Conservation (phyloP, 192 early-diverging fungal species). For the Dissophora globulifera region DNA sequence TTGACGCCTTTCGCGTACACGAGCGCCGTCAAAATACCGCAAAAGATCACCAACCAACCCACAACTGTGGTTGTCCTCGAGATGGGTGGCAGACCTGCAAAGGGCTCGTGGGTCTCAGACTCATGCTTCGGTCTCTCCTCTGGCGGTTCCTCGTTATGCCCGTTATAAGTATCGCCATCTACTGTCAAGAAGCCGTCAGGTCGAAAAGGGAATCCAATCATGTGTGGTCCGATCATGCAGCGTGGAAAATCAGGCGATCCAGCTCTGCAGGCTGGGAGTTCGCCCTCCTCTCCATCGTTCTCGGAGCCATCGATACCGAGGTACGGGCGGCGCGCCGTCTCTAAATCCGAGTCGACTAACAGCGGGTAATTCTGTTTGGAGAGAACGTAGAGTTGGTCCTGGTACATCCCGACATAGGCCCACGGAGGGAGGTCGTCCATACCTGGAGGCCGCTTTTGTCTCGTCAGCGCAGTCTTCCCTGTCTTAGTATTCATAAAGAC, state of each 20-base stretch:
- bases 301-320: constrained; percentile 19
- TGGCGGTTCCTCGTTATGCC: background rate
- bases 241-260: constrained; percentile 10
- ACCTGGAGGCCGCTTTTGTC: constrained; percentile 4
- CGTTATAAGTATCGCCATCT: background rate
- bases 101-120: background rate
- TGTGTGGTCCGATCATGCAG: constrained; percentile 29
- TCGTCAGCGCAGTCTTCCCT: background rate
- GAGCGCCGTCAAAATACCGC: constrained; percentile 25
- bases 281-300: background rate
- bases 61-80: constrained; percentile 34
- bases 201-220: constrained; percentile 13
- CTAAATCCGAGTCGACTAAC: constrained; percentile 1
- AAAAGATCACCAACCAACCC: constrained; percentile 29
- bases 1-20: constrained; percentile 28
- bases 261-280: constrained; percentile 3
- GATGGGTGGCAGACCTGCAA: constrained; percentile 7
- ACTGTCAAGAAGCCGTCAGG: constrained; percentile 14
- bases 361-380: constrained; percentile 35
- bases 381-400: constrained; percentile 36
- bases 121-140: background rate
- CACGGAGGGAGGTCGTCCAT: background rate
- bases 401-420: constrained; percentile 30
- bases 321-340: background rate
- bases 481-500: constrained; percentile 8